A percentile compares a stretch with the other conserved stretches of the same genome.
Conservation (phyloP, 1,284 basidiomycete genomes). For the Microstroma glucosiphilum region DNA sequence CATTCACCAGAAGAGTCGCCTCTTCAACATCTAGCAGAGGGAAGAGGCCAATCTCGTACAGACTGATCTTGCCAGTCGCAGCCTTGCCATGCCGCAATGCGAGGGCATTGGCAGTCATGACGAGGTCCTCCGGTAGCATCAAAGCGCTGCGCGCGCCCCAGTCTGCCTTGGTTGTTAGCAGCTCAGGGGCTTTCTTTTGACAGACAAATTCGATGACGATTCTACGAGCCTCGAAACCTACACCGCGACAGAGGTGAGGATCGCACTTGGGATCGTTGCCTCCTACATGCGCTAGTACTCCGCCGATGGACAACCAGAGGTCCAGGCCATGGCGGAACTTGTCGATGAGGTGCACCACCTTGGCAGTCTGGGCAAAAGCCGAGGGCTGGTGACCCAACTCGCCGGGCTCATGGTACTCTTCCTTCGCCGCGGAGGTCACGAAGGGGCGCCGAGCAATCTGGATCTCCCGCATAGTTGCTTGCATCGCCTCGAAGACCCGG, state of each 20-base stretch:
- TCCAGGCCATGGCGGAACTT: conserved; percentile 23
- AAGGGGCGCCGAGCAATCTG: conserved; percentile 1
- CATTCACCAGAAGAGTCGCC: conserved; percentile 31
- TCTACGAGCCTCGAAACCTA: conserved; percentile 34
- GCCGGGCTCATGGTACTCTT: neutral
- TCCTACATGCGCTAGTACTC: conserved; percentile 29
- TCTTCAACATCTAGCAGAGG: conserved; percentile 49
- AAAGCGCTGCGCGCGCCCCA: conserved; percentile 35
- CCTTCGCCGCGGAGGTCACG: neutral
- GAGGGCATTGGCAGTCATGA: conserved; percentile 24
- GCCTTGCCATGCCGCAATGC: conserved; percentile 26
- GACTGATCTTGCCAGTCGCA: conserved; percentile 21
- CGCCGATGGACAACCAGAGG: conserved; percentile 34
- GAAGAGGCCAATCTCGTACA: conserved; percentile 44
- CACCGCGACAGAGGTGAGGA: conserved; percentile 28
- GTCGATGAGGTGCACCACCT: conserved; percentile 22
- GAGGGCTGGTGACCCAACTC: neutral
- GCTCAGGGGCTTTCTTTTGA: conserved; percentile 15
- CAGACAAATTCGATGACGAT: conserved; percentile 28
- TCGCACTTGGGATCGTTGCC: conserved; percentile 30
- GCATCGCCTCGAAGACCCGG: neutral
- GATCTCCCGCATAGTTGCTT: neutral
- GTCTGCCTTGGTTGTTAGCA: neutral
- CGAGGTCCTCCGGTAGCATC: conserved; percentile 36
- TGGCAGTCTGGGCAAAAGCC: neutral